Evolutionary conservation across 2,329 filamentous ascomycete genomes (phyloP).

Genomic region (Verticillium isaacii): DNA sequence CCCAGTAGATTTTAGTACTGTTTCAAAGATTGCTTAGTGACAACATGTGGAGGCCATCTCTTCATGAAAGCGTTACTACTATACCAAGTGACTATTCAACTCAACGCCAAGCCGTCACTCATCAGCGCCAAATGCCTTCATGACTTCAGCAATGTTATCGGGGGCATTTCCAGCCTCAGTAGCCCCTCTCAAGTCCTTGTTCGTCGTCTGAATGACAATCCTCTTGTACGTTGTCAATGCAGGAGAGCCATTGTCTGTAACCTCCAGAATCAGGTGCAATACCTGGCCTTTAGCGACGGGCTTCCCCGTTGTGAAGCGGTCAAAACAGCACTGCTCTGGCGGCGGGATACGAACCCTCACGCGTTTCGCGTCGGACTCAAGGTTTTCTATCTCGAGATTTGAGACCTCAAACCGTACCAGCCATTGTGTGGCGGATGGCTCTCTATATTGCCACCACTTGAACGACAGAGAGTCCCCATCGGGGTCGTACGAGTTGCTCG

Average conservation of each 20-base stretch:
- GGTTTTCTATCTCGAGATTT: slow-evolving; percentile 21
- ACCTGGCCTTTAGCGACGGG: slow-evolving; percentile 33
- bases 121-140: background rate
- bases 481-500: slow-evolving; percentile 38
- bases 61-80: no score
- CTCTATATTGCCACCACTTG: slow-evolving; percentile 44
- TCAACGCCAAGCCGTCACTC: background rate
- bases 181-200: slow-evolving; percentile 21
- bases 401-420: slow-evolving; percentile 29
- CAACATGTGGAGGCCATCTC: no score
- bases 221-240: slow-evolving; percentile 40
- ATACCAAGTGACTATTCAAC: no score
- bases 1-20: no score
- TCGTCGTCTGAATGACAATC: slow-evolving; percentile 28
- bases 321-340: slow-evolving; percentile 32
- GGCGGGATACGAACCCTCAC: slow-evolving; percentile 32
- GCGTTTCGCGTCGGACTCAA: slow-evolving; percentile 1
- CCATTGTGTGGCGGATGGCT: slow-evolving; percentile 31
- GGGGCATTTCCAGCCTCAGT: background rate
- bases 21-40: no score
- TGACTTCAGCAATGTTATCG: background rate
- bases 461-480: slow-evolving; percentile 36
- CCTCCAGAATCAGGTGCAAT: slow-evolving; percentile 43
- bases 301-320: slow-evolving; percentile 13
- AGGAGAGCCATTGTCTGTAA: slow-evolving; percentile 35